phyloP scores from a whole-genome alignment of 768 basidiomycete genomes.

The Boletus insuetus region DNA sequence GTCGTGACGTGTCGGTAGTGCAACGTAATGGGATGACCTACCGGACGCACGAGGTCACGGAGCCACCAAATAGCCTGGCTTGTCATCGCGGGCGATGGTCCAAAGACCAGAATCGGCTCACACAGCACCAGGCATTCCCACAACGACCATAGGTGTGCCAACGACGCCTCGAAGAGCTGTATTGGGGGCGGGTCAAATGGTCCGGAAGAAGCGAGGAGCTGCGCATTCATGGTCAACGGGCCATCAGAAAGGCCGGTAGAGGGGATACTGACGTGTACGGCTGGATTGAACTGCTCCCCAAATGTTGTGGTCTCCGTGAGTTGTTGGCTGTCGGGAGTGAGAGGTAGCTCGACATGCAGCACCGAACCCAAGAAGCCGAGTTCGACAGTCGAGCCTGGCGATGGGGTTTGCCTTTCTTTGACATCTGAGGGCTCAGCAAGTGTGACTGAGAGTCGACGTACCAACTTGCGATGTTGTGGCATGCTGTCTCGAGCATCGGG shows the following conservation, averaged over 20 bases:
- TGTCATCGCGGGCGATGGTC: conserved; percentile 72
- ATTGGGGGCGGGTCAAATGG: conserved; percentile 58
- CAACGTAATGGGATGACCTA: conserved; percentile 32
- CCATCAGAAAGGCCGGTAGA: background rate
- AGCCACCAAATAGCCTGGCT: conserved; percentile 94
- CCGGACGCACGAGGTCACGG: conserved; percentile 80
- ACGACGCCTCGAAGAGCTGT: conserved; percentile 58
- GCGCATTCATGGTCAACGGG: background rate
- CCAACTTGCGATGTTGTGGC: conserved; percentile 84
- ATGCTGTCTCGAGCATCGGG: conserved; percentile 82
- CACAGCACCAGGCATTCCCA: conserved; percentile 95
- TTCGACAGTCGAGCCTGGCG: conserved; percentile 62
- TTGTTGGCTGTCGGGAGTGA: conserved; percentile 69
- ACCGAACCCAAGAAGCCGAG: conserved; percentile 83
- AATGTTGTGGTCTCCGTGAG: conserved; percentile 53
- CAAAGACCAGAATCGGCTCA: conserved; percentile 86
- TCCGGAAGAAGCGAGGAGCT: conserved; percentile 70
- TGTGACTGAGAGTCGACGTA: conserved; percentile 36
- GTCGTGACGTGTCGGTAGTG: background rate
- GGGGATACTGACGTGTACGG: conserved; percentile 41
- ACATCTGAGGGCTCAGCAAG: conserved; percentile 18
- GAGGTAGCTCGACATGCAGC: conserved; percentile 69
- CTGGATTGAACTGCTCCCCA: conserved; percentile 50
- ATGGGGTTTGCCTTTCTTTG: conserved; percentile 77
- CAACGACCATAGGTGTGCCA: conserved; percentile 73